Evolutionary conservation across 169 alveolate species (phyloP).

Genomic region (Babesia sp.): DNA sequence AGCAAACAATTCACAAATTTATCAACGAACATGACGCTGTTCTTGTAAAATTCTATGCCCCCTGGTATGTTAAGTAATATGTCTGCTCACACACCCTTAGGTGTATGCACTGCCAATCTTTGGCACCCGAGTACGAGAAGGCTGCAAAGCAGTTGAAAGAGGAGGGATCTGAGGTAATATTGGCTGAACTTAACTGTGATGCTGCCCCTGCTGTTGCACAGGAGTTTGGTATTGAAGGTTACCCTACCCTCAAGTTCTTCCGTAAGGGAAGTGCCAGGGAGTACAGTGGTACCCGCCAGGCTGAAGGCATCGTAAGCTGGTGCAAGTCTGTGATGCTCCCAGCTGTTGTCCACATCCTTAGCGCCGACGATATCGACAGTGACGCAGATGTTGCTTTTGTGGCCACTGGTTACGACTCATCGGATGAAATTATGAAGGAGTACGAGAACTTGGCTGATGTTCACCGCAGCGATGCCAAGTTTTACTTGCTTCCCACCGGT

Average conservation of each 20-base stretch:
- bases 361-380: conserved; percentile 30
- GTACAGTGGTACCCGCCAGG: conserved; percentile 76
- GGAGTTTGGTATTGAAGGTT: conserved; percentile 86
- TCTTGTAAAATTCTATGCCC: conserved; percentile 89
- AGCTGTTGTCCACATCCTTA: conserved; percentile 46
- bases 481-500: conserved; percentile 44
- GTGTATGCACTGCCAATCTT: conserved; percentile 89
- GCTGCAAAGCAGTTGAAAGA: conserved; percentile 85
- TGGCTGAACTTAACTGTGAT: conserved; percentile 91
- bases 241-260: conserved; percentile 90
- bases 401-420: conserved; percentile 44
- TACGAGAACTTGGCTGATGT: conserved; percentile 70
- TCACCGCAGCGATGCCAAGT: conserved; percentile 69
- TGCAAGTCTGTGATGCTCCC: conserved; percentile 69
- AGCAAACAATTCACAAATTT: conserved; percentile 78
- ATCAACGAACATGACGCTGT: conserved; percentile 71
- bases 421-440: conserved; percentile 56
- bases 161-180: conserved; percentile 74
- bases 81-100: conserved; percentile 15
- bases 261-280: conserved; percentile 69
- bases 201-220: conserved; percentile 75
- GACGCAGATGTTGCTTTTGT: conserved; percentile 57
- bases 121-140: conserved; percentile 91
- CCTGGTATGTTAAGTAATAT: conserved; percentile 71
- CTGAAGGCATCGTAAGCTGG: conserved; percentile 72